Percentiles rank a stretch among this genome's conserved stretches.
phyloP scores from a whole-genome alignment of 495 filamentous ascomycete species.

The Trichoderma virens region DNA sequence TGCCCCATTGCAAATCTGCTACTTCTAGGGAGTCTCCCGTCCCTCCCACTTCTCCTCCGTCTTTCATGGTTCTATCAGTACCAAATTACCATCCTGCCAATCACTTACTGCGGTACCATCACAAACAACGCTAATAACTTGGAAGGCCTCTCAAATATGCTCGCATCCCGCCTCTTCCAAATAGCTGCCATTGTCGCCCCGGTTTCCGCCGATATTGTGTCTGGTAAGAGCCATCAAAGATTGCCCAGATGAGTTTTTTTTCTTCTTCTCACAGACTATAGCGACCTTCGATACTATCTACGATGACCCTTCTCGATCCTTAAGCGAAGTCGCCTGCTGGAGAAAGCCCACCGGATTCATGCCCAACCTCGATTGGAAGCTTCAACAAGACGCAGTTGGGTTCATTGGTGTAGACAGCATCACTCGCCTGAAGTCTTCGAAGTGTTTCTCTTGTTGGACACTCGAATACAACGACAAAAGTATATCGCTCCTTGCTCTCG shows the following conservation, averaged over 20 bases:
- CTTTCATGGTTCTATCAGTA: too few species aligned
- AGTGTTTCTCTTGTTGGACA: background rate
- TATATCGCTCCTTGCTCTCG: background rate
- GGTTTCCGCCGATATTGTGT: background rate
- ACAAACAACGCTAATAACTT: too few species aligned
- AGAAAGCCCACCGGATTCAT: background rate
- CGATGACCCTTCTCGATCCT: background rate
- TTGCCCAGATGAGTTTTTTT: too few species aligned
- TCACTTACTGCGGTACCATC: too few species aligned
- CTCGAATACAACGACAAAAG: background rate
- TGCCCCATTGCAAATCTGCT: too few species aligned
- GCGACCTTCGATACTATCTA: background rate
- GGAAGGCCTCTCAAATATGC: too few species aligned
- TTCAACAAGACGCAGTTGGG: background rate
- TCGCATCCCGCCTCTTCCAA: background rate
- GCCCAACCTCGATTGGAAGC: background rate
- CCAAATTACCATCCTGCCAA: too few species aligned
- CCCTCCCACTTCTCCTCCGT: too few species aligned
- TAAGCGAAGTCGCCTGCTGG: background rate
- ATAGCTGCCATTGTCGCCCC: background rate
- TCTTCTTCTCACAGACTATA: background rate
- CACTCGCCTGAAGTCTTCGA: too few species aligned
- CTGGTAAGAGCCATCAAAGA: background rate
- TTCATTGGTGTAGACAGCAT: background rate
- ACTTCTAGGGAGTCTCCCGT: too few species aligned